phyloP scores from a whole-genome alignment of 2,329 filamentous ascomycete genomes.

The Hypoxylon sp. region DNA sequence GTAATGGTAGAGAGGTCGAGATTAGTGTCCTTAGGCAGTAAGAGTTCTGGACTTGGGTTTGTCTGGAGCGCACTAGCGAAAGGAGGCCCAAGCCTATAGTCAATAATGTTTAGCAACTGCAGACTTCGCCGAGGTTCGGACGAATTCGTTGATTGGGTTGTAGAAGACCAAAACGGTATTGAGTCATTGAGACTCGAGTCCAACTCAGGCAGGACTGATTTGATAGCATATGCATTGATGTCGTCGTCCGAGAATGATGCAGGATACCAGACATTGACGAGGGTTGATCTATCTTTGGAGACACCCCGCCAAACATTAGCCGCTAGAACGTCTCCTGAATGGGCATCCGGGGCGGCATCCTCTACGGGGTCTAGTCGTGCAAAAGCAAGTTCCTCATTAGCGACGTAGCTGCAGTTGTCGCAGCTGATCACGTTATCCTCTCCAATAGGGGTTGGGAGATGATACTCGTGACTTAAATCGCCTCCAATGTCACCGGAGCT shows the following conservation, averaged over 20 bases:
- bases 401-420: conserved; percentile 76
- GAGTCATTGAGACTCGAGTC: conserved; percentile 77
- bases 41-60: conserved; percentile 17
- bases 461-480: conserved; percentile 93
- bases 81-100: conserved; percentile 50
- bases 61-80: conserved; percentile 36
- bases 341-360: neutral
- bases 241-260: conserved; percentile 48
- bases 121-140: conserved; percentile 30
- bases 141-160: conserved; percentile 46
- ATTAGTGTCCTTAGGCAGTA: conserved; percentile 34
- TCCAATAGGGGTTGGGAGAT: conserved; percentile 81
- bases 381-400: conserved; percentile 87
- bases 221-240: conserved; percentile 71
- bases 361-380: conserved; percentile 41
- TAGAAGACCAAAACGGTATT: conserved; percentile 63
- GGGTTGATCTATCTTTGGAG: conserved; percentile 73
- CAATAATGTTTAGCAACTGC: conserved; percentile 49
- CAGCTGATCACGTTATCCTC: conserved; percentile 90
- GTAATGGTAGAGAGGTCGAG: conserved; percentile 32
- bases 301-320: conserved; percentile 70
- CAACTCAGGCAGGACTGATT: conserved; percentile 72
- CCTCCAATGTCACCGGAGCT: conserved; percentile 98
- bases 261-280: conserved; percentile 79
- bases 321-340: neutral